Percentiles rank a stretch among this genome's conserved stretches.
phyloP scores from a whole-genome alignment of 225 moss, liverwort and hornwort species.

The Lunularia cruciata region DNA sequence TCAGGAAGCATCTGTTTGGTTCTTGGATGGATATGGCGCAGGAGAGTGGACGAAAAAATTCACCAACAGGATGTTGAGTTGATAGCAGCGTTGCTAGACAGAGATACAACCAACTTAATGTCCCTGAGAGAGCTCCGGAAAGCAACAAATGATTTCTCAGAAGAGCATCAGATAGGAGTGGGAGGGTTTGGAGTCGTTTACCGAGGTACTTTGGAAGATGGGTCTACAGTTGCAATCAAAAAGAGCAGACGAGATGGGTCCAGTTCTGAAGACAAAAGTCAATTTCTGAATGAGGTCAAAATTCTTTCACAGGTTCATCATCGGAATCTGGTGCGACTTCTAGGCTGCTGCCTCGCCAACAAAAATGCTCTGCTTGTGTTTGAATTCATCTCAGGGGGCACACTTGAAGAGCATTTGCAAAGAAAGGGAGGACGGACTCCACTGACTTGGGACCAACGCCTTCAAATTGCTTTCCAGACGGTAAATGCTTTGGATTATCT shows the following conservation, averaged over 20 bases:
- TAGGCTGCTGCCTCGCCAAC: conserved; percentile 26
- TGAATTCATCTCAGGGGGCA: conserved; percentile 22
- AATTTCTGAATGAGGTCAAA: conserved; percentile 27
- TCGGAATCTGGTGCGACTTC: conserved; percentile 18
- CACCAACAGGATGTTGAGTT: conserved; percentile 8
- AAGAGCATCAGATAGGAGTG: neutral
- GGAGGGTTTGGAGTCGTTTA: conserved; percentile 14
- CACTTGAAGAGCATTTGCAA: conserved; percentile 15
- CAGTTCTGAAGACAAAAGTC: neutral
- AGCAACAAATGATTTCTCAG: conserved; percentile 37
- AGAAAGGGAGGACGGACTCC: neutral
- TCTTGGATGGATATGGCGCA: neutral
- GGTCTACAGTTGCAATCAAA: too few species aligned
- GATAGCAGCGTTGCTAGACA: neutral
- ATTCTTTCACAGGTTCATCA: conserved; percentile 26
- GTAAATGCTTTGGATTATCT: conserved; percentile 42
- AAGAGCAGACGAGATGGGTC: too few species aligned
- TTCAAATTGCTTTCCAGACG: conserved; percentile 38
- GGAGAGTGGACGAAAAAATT: neutral
- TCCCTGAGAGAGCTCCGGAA: conserved; percentile 30
- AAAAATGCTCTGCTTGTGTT: conserved; percentile 17
- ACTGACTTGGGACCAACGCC: conserved; percentile 26
- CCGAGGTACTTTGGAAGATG: too few species aligned
- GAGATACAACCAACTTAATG: neutral
- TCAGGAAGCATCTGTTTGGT: too few species aligned